Evolutionary conservation across 2,329 filamentous ascomycete genomes (phyloP).

Genomic region (Ascochyta clinopodiicola): DNA sequence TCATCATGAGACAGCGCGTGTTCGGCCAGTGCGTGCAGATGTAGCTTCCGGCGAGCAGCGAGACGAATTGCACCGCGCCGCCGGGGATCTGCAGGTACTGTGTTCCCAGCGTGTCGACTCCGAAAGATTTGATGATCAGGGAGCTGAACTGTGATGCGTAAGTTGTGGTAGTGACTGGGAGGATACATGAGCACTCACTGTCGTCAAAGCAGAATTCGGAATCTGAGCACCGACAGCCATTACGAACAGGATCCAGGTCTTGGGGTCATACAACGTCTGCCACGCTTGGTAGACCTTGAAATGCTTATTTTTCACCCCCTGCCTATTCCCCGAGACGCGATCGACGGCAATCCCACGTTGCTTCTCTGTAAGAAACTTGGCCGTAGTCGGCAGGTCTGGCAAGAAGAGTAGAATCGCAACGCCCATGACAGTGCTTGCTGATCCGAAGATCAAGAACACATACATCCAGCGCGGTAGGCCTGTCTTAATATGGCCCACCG

Average conservation of each 20-base stretch:
- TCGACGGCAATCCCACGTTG: conserved; percentile 44
- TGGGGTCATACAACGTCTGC: conserved; percentile 55
- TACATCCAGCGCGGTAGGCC: conserved; percentile 56
- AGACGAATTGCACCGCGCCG: conserved; percentile 53
- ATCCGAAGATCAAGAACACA: conserved; percentile 63
- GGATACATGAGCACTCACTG: conserved; percentile 25
- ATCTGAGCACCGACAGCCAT: conserved; percentile 60
- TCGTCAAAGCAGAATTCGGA: conserved; percentile 64
- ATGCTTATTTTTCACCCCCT: conserved; percentile 58
- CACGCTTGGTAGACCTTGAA: conserved; percentile 55
- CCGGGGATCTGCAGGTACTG: conserved; percentile 68
- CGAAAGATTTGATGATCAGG: conserved; percentile 66
- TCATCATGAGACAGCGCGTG: conserved; percentile 35
- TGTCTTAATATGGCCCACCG: conserved; percentile 59
- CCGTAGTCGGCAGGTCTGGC: conserved; percentile 53
- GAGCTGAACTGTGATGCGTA: conserved; percentile 50
- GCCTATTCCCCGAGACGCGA: conserved; percentile 54
- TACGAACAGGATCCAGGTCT: conserved; percentile 44
- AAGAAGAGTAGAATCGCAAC: conserved; percentile 59
- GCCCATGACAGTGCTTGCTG: conserved; percentile 40
- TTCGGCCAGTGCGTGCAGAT: conserved; percentile 25
- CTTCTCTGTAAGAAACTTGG: conserved; percentile 24
- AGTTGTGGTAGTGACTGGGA: background rate
- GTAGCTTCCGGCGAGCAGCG: conserved; percentile 45
- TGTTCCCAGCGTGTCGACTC: conserved; percentile 90